Base-by-base conservation (phyloP, 345 rosid species). In the Lumnitzera littorea region DNA sequence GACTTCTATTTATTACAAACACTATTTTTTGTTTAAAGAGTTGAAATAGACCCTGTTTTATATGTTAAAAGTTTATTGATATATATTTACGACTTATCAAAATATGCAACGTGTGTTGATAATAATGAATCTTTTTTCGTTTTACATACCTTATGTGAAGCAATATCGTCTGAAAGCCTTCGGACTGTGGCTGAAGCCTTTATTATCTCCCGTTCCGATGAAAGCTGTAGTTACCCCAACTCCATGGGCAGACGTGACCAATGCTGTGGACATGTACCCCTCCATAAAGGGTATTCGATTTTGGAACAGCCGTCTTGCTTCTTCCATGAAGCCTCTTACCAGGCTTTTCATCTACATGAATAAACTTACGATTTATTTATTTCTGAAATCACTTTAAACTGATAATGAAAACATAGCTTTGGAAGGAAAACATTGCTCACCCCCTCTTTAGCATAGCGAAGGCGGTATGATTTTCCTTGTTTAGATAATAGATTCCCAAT, bases 241-340 rank as follows among this genome's bases (percentile, higher is more conserved):
- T 56, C 11, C 46, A 15, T 0, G 24, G 0, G 54, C 65, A 13
- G 57, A 15, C 3, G 46, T 70, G 9, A 56, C 62, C 15, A 58
- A 25, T 53, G 74, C 65, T 49, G 61, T 24, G 25, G 62, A 50
- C 24, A 68, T 46, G 29, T 76, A 76, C 55, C 70, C 76, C 17
- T 75, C 67, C 14, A 70, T 14, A 1, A 71, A 61, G 24, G 80
- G 80, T 15, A 49, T 47, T 29, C 36, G 36, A 48, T 36, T 41
- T 41, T 70, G n/a, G 50, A 60, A 46, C 53, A 64, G 51, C 74
- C 69, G 64, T 13, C 20, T 65, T 10, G 62, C 66, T 46, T 70
- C 66, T 5, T 25, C 51, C 15, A 60, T 56, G 51, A 58, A 53
- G 9, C 14, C n/a, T 13, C 15, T n/a, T 10, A 48, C 59, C 29